Evolutionary conservation across 495 filamentous ascomycete genomes (phyloP), one percentile per base, ranked within the genome.

Genomic region (Neurospora discreta): DNA sequence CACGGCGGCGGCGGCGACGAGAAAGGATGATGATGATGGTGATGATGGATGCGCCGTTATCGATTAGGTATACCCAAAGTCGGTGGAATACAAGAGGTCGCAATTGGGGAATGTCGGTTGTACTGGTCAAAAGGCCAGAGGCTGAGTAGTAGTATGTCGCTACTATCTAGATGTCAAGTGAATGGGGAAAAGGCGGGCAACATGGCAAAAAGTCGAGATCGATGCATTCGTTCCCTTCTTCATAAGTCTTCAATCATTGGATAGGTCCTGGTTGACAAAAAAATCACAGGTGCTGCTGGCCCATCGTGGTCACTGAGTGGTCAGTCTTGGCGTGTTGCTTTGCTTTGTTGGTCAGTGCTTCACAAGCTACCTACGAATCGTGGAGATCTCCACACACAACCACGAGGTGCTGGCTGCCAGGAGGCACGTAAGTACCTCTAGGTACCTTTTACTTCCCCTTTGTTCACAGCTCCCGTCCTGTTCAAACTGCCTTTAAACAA

Each of bases 211-310:
- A 33, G 33, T 5, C 33, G 41, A 60, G 65, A 70, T 39, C 15
- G 38, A 68, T 52, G 70, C 68, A 42, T 70, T 71, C 72, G 70
- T 58, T 58, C 23, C 42, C 8, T 44, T 44, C 42, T n/a, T 70
- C 68, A 70, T 68, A 71, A 80, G 76, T 71, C 75, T 78, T 76
- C 75, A 68, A 68, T 75, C 72, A 81, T 81, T 81, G 79, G 80
- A 73, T n/a, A n/a, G n/a, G n/a, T 70, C 52, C 74, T 77, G 80
- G 80, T 81, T 81, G 80, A 81, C 78, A 78, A 73, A 80, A 79
- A 81, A 80, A 71, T 77, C 75, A 30, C n/a, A 33, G 46, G 52
- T 23, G 79, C 60, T 69, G 74, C 75, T 74, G 20, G 42, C 9
- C 20, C 15, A 69, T 39, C 39, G 68, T 42, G 23, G 26, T 40